These are phyloP conservation scores for Leucaena leucocephala DNA, from an alignment of 306 rosid genomes.

Conservation along the genomic window DNA sequence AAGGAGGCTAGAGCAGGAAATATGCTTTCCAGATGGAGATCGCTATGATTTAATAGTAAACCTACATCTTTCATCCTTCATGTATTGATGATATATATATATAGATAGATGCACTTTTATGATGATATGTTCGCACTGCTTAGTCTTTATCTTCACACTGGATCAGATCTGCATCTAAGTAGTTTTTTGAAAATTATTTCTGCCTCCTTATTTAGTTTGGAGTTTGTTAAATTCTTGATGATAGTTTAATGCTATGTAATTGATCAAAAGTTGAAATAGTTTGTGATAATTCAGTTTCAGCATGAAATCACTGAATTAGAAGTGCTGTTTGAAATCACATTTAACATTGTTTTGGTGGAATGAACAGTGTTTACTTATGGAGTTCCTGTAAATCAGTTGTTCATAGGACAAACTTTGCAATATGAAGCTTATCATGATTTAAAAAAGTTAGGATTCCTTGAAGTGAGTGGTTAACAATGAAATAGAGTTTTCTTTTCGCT, in stretches of 20 bases:
- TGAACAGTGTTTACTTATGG: constrained; percentile 12
- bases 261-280: background rate
- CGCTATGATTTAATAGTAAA: constrained; percentile 24
- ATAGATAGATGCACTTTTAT: background rate
- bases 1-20: constrained; percentile 13
- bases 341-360: constrained; percentile 1
- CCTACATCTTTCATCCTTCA: background rate
- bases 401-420: background rate
- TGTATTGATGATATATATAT: background rate
- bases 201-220: background rate
- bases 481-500: background rate
- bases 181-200: background rate
- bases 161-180: constrained; percentile 6
- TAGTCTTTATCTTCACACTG: background rate
- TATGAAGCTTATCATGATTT: constrained; percentile 10
- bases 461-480: constrained; percentile 9
- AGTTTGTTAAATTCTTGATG: background rate
- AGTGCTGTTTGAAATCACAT: background rate
- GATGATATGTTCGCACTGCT: background rate
- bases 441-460: constrained; percentile 7
- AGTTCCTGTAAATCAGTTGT: constrained; percentile 22
- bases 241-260: constrained; percentile 1
- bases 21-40: constrained; percentile 17
- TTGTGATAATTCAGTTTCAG: background rate
- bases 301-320: background rate